Conservation (phyloP, 225 moss, liverwort and hornwort genomes). For the Sphagnum contortum region DNA sequence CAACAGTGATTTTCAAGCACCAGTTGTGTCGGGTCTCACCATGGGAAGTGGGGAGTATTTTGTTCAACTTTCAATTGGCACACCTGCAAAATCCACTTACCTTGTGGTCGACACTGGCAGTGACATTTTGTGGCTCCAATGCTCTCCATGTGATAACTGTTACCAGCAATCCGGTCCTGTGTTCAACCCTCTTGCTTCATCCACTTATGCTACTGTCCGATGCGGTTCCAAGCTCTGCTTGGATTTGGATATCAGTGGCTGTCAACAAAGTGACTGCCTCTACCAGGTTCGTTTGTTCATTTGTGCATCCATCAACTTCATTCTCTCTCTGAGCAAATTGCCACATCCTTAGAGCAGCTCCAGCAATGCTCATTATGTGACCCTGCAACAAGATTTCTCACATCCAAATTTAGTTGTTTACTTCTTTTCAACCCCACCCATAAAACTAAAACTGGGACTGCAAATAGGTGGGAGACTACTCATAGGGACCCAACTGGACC, state of each 20-base stretch:
- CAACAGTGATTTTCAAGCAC: conserved; percentile 31
- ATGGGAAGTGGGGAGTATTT: conserved; percentile 52
- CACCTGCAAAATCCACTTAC: conserved; percentile 43
- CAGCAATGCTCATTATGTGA: neutral
- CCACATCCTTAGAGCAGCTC: neutral
- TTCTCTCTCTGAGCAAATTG: too few species aligned
- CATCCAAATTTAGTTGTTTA: too few species aligned
- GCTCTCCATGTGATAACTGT: conserved; percentile 36
- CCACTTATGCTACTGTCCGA: conserved; percentile 17
- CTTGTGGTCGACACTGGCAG: conserved; percentile 51
- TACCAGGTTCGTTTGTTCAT: conserved; percentile 25
- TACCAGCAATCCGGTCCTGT: conserved; percentile 38
- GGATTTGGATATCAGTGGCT: conserved; percentile 32
- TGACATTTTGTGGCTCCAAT: conserved; percentile 54
- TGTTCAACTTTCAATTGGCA: conserved; percentile 34
- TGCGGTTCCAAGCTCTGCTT: conserved; percentile 25
- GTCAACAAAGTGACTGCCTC: conserved; percentile 29
- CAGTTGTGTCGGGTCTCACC: conserved; percentile 39
- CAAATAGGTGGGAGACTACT: too few species aligned
- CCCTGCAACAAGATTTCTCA: too few species aligned
- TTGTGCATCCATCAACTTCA: neutral
- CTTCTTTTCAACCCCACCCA: too few species aligned
- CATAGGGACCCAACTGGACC: too few species aligned
- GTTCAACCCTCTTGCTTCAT: conserved; percentile 34
- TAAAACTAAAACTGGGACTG: too few species aligned